Percentiles rank a stretch among this genome's conserved stretches.
These are phyloP conservation scores for Cystoisospora suis DNA, from an alignment of 169 alveolate species.

Conservation along the genomic window DNA sequence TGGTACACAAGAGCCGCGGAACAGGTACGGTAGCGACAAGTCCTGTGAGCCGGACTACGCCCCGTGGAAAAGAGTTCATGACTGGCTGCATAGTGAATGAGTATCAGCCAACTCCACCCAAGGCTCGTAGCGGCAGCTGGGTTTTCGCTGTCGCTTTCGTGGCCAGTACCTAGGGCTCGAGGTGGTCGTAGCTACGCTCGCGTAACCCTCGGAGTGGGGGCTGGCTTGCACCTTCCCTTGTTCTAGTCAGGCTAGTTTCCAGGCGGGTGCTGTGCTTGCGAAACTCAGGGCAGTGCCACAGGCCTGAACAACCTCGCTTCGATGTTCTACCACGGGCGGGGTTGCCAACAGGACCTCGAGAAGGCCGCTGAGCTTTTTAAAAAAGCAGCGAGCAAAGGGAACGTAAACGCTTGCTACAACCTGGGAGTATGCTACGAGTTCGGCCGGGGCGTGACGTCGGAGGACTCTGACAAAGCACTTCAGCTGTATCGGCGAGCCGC, in stretches of 20 bases:
- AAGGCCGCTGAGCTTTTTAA: conserved; percentile 34
- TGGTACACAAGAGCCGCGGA: conserved; percentile 18
- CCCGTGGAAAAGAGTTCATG: too few species aligned
- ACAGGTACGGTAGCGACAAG: too few species aligned
- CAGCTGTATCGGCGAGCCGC: conserved; percentile 23
- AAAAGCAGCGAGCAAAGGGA: neutral
- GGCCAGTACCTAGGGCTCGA: too few species aligned
- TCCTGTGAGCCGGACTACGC: too few species aligned
- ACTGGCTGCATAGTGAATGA: too few species aligned
- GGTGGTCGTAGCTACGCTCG: too few species aligned
- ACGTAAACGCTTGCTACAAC: neutral
- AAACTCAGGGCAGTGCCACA: neutral
- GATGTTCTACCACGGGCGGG: conserved; percentile 13
- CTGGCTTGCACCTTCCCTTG: too few species aligned
- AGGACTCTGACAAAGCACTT: conserved; percentile 9
- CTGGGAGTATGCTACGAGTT: conserved; percentile 38
- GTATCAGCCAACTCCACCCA: too few species aligned
- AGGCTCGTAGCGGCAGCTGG: too few species aligned
- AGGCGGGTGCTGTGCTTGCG: neutral
- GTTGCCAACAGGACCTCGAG: conserved; percentile 19
- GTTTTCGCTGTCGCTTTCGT: too few species aligned
- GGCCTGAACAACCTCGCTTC: conserved; percentile 35
- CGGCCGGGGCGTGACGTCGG: conserved; percentile 27
- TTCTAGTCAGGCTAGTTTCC: too few species aligned
- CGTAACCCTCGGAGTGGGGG: too few species aligned